Conservation (phyloP, 768 basidiomycete species). For the Phanerochaete sordida region DNA sequence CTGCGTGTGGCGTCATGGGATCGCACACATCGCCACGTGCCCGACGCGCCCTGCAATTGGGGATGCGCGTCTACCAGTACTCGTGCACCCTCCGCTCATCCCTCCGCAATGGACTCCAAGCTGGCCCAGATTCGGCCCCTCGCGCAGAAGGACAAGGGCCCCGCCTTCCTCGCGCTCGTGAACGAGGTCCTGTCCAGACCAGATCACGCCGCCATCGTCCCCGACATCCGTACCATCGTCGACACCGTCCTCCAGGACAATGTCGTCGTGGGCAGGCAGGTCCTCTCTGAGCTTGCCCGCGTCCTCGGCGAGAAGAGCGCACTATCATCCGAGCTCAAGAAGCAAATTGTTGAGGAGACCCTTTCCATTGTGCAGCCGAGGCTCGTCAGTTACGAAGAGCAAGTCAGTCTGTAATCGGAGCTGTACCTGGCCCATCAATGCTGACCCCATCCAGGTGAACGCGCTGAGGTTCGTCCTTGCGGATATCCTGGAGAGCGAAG, state of each 20-base stretch:
- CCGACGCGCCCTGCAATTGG: background rate
- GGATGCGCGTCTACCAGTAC: background rate
- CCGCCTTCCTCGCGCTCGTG: constrained; percentile 68
- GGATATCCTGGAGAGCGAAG: constrained; percentile 81
- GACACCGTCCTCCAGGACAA: constrained; percentile 79
- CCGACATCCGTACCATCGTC: constrained; percentile 68
- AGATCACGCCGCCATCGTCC: constrained; percentile 39
- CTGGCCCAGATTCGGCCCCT: constrained; percentile 60
- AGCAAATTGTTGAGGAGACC: constrained; percentile 73
- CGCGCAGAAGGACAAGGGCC: constrained; percentile 81
- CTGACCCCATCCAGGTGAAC: constrained; percentile 56
- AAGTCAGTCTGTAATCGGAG: constrained; percentile 48
- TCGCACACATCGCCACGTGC: background rate
- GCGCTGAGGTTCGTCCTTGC: constrained; percentile 85
- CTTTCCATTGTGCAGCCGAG: constrained; percentile 69
- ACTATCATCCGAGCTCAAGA: constrained; percentile 53
- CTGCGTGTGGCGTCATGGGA: no score
- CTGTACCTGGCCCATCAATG: background rate
- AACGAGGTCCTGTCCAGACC: constrained; percentile 57
- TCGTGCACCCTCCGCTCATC: background rate
- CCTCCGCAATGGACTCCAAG: constrained; percentile 55
- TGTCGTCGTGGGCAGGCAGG: constrained; percentile 83
- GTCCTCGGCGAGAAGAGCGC: constrained; percentile 54
- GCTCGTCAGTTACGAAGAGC: constrained; percentile 92
- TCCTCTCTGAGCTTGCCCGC: constrained; percentile 81